These are phyloP conservation scores for Aspergillus nomiae DNA, from an alignment of 2,329 filamentous ascomycete species.

Conservation along the genomic window DNA sequence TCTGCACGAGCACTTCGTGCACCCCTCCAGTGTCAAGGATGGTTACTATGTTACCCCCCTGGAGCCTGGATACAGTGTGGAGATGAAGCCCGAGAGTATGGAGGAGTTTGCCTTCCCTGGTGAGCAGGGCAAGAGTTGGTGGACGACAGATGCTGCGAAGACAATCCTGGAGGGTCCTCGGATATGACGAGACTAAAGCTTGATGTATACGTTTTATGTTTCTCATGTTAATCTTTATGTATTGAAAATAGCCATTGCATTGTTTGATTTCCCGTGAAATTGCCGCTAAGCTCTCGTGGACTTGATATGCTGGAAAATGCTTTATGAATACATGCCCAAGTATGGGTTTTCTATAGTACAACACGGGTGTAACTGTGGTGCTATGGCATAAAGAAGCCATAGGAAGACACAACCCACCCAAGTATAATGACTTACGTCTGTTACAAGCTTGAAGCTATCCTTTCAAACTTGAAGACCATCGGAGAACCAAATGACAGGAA, in stretches of 20 bases:
- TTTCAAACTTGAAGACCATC: neutral
- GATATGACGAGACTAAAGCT: conserved; percentile 23
- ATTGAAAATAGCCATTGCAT: neutral
- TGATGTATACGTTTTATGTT: conserved; percentile 5
- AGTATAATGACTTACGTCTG: neutral
- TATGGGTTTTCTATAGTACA: neutral
- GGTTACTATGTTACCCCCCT: conserved; percentile 86
- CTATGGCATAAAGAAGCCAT: neutral
- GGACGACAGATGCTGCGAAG: conserved; percentile 78
- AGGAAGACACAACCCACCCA: neutral
- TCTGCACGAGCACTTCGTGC: conserved; percentile 87
- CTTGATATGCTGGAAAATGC: neutral
- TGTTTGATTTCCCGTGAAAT: neutral
- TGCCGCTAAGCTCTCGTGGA: neutral
- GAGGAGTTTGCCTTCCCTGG: conserved; percentile 76
- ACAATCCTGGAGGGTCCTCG: conserved; percentile 64
- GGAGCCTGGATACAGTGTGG: conserved; percentile 84
- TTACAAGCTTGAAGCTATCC: neutral
- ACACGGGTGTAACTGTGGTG: neutral
- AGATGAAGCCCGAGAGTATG: conserved; percentile 92
- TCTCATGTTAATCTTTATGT: conserved; percentile 2
- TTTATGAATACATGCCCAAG: conserved; percentile 4
- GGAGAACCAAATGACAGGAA: no score
- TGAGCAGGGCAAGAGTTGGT: conserved; percentile 78
- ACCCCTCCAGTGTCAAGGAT: conserved; percentile 77